Conservation (phyloP, 176 grass and related monocot species). For the Lolium multiflorum region DNA sequence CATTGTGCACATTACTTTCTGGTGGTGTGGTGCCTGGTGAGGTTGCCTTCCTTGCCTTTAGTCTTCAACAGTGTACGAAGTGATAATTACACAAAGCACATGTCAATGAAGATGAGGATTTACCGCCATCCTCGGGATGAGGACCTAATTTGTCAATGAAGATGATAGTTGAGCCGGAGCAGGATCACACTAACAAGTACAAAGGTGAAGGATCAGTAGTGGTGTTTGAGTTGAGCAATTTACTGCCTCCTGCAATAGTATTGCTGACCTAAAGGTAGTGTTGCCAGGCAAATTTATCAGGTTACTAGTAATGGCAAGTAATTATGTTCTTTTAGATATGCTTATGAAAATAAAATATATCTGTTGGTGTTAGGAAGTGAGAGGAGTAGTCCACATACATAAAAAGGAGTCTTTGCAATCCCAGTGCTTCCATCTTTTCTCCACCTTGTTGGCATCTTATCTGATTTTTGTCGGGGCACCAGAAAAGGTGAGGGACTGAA, state of each 20-base stretch:
- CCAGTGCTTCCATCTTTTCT: slow-evolving; percentile 39
- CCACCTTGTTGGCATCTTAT: slow-evolving; percentile 30
- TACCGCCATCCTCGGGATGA: too few species aligned
- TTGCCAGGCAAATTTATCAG: background rate
- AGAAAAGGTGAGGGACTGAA: slow-evolving; percentile 21
- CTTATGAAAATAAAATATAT: background rate
- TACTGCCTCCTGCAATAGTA: background rate
- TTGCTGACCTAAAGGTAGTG: slow-evolving; percentile 7
- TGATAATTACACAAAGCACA: background rate
- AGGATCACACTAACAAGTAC: slow-evolving; percentile 3
- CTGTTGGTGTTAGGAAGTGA: background rate
- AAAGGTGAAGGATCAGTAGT: background rate
- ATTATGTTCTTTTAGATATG: slow-evolving; percentile 10
- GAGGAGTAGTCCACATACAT: slow-evolving; percentile 2
- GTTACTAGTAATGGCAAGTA: background rate
- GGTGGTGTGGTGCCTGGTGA: slow-evolving; percentile 11
- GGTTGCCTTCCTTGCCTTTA: slow-evolving; percentile 10
- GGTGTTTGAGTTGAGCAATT: slow-evolving; percentile 7
- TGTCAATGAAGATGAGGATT: background rate
- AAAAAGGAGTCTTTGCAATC: slow-evolving; percentile 12
- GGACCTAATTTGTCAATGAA: background rate
- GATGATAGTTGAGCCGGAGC: background rate
- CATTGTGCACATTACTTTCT: slow-evolving; percentile 19
- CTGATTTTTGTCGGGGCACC: background rate
- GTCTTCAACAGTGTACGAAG: background rate